Base-by-base conservation (phyloP, 257 asterid genomes). In the Nicotiana benthamiana region DNA sequence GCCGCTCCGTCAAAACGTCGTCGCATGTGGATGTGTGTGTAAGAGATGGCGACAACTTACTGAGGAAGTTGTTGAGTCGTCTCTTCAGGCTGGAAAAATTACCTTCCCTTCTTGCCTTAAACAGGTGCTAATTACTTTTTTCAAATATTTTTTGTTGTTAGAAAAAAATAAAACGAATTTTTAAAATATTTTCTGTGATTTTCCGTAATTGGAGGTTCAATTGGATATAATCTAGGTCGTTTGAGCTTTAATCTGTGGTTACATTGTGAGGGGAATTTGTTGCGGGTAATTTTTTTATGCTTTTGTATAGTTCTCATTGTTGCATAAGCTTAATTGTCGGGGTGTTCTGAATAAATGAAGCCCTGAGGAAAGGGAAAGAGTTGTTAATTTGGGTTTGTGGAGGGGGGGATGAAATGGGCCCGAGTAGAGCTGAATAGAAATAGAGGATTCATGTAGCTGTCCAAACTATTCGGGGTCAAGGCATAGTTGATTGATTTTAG, bases 41-140 rank as follows among this genome's bases (percentile, higher is more conserved):
- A 89, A 89, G 90, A 90, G 89, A 60, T 95, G 99, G 99, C 91
- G 99, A 67, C 93, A 85, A 75, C 93, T 91, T 61, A 91, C 99
- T 9, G 84, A 83, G 28, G 97, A 93, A 40, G 90, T 89, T 36
- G 98, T 95, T 78, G 87, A 88, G 53, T 80, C 91, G 40, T 66
- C 84, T 51, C 76, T 76, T 67, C 90, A 88, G 30, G 87, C 91
- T 57, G 96, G 93, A 7, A 90, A 79, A 80, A 93, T 95, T 64
- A 95, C 98, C 12, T 92, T 93, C 53, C 97, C 98, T 62, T 92
- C 98, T 65, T 95, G 97, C 79, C 96, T 95, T 2, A 93, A 89
- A 81, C 92, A 93, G 99, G 99, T 95, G 48, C 74, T 3, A 12
- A 46, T 30, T 63, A 24, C 64, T 0, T 15, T 12, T 79, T 66